A percentile compares a stretch with the other conserved stretches of the same genome.
Evolutionary conservation across 2,329 filamentous ascomycete genomes (phyloP).

Genomic region (Apiospora pterosperma): DNA sequence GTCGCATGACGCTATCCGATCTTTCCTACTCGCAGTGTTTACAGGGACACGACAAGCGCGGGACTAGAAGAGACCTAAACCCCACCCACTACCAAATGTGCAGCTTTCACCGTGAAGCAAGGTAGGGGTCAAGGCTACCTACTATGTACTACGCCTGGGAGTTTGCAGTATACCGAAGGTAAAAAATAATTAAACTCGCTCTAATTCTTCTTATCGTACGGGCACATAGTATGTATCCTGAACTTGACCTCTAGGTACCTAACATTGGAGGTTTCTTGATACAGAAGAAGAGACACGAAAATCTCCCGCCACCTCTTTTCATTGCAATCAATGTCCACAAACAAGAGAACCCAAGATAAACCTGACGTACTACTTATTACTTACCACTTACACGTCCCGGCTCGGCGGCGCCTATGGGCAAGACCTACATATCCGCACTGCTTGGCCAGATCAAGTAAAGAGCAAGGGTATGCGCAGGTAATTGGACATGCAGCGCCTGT

Average conservation of each 20-base stretch:
- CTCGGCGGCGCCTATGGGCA: background rate
- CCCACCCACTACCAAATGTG: background rate
- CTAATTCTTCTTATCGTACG: background rate
- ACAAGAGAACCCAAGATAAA: background rate
- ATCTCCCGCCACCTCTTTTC: background rate
- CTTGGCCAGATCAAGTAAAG: background rate
- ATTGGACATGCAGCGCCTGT: background rate
- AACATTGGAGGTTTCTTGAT: too few relatives aligned
- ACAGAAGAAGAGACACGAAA: background rate
- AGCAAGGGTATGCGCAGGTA: background rate
- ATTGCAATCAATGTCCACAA: background rate
- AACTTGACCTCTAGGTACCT: background rate
- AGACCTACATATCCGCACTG: background rate
- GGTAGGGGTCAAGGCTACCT: background rate
- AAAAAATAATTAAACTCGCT: background rate
- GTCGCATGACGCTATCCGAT: constrained; percentile 8
- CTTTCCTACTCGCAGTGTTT: background rate
- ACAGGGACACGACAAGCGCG: constrained; percentile 2
- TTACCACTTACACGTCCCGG: background rate
- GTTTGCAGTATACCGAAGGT: background rate
- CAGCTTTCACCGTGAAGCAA: background rate
- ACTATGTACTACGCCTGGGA: too few relatives aligned
- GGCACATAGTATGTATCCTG: background rate
- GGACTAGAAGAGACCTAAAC: background rate
- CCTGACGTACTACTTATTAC: too few relatives aligned